Evolutionary conservation across 2,329 filamentous ascomycete genomes (phyloP).

Genomic region (Trichoderma koningii): DNA sequence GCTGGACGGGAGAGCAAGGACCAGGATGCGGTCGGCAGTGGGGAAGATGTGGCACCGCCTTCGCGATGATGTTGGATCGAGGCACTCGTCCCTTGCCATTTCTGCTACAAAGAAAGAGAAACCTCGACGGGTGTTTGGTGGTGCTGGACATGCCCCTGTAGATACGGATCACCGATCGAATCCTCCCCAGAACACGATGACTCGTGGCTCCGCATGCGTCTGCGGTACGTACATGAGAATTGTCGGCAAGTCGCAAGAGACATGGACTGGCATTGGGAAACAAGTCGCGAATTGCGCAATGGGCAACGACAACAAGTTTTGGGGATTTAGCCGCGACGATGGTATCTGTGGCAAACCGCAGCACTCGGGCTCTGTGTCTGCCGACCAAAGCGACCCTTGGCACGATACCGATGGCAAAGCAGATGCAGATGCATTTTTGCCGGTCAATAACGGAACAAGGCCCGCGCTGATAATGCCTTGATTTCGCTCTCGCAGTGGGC

Average conservation of each 20-base stretch:
- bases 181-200: too few species aligned
- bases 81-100: neutral
- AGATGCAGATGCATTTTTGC: neutral
- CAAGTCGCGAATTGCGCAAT: neutral
- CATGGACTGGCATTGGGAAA: neutral
- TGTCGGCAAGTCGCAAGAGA: neutral
- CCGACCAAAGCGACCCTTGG: neutral
- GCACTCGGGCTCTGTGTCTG: too few species aligned
- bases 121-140: neutral
- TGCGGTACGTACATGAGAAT: neutral
- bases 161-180: neutral
- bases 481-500: conserved; percentile 21
- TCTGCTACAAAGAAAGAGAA: neutral
- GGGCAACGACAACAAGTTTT: neutral
- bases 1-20: conserved; percentile 25
- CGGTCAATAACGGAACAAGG: conserved; percentile 10
- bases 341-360: neutral
- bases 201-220: neutral
- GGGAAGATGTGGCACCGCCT: conserved; percentile 12
- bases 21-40: conserved; percentile 13
- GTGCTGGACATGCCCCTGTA: neutral
- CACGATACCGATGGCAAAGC: neutral
- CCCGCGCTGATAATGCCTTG: conserved; percentile 15
- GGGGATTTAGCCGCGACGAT: neutral
- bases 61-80: neutral